Evolutionary conservation across 2,329 filamentous ascomycete species (phyloP).

Genomic region (Fusarium sp.): DNA sequence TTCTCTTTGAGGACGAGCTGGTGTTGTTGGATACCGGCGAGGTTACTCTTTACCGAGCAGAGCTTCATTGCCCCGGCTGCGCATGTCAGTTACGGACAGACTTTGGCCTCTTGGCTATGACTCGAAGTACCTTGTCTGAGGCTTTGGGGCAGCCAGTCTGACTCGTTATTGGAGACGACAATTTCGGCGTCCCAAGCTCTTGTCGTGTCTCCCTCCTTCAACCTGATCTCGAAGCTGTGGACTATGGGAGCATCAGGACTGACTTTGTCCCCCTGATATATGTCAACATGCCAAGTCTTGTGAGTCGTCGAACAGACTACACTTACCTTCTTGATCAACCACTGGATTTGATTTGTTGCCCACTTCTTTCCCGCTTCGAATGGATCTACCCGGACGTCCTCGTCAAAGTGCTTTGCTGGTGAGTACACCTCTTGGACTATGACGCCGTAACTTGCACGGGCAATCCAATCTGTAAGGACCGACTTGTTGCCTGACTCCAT

Average conservation of each 20-base stretch:
- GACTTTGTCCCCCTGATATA: conserved; percentile 52
- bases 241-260: conserved; percentile 50
- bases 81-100: neutral
- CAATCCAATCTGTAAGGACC: conserved; percentile 31
- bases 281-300: neutral
- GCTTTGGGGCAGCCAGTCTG: conserved; percentile 50
- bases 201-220: conserved; percentile 49
- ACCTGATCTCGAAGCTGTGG: conserved; percentile 49
- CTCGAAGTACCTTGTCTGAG: conserved; percentile 49
- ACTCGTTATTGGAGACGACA: conserved; percentile 54
- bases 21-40: conserved; percentile 52
- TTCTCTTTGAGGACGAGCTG: conserved; percentile 54
- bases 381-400: conserved; percentile 30
- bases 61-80: conserved; percentile 52
- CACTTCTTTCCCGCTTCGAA: conserved; percentile 32
- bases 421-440: conserved; percentile 34
- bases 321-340: conserved; percentile 37
- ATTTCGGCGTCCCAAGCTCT: conserved; percentile 54
- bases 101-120: neutral
- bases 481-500: conserved; percentile 23
- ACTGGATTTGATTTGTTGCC: conserved; percentile 40
- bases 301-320: neutral
- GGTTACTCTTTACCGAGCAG: conserved; percentile 55
- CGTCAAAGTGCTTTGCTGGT: conserved; percentile 31
- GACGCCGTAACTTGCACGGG: conserved; percentile 41